phyloP scores from a whole-genome alignment of 2,329 filamentous ascomycete species.

The Colletotrichum endophyticum region DNA sequence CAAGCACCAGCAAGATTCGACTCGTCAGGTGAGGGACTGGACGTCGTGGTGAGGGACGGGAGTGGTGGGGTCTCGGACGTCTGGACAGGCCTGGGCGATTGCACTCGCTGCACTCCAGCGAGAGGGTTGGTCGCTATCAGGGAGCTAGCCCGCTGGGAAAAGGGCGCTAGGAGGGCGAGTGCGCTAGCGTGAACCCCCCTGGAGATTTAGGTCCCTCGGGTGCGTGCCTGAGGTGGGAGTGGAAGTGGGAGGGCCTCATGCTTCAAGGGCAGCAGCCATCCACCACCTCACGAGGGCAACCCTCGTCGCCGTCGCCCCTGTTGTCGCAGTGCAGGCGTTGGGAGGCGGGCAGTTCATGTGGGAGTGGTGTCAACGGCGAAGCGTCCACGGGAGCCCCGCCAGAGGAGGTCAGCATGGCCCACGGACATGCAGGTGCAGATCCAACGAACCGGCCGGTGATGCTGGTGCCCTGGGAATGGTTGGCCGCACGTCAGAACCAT shows the following conservation, averaged over 20 bases:
- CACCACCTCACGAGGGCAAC: neutral
- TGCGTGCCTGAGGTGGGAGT: neutral
- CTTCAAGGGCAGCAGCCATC: neutral
- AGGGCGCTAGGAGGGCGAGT: neutral
- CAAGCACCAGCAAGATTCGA: neutral
- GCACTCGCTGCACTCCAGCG: neutral
- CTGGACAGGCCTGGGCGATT: neutral
- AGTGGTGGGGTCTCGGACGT: neutral
- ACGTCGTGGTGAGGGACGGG: neutral
- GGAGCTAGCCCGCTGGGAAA: neutral
- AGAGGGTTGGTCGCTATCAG: neutral
- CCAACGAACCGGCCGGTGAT: neutral
- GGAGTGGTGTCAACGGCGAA: neutral
- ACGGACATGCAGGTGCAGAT: neutral
- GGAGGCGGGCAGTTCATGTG: neutral
- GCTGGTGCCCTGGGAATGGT: neutral
- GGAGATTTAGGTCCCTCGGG: neutral
- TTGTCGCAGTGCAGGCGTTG: neutral
- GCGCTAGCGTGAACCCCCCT: slow-evolving; percentile 14
- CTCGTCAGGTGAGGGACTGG: neutral
- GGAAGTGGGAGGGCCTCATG: neutral
- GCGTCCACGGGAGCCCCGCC: neutral
- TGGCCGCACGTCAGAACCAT: neutral
- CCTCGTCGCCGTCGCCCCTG: neutral
- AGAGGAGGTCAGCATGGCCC: neutral